phyloP scores from a whole-genome alignment of 768 basidiomycete species.

The Trichaptum fuscoviolaceum region DNA sequence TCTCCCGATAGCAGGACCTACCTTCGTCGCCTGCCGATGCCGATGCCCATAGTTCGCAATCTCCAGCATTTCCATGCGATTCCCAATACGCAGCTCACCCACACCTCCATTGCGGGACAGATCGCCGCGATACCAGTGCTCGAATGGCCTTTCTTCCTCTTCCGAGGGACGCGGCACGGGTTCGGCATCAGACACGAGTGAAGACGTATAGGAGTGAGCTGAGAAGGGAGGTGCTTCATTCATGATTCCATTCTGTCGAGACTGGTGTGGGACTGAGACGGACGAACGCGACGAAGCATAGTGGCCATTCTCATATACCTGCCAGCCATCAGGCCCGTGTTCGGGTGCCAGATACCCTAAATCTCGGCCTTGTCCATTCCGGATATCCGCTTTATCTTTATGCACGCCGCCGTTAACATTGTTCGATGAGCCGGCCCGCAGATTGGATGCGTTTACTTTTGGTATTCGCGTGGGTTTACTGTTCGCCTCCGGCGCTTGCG shows the following conservation, averaged over 20 bases:
- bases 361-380: constrained; percentile 28
- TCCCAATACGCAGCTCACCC: constrained; percentile 71
- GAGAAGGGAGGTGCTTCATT: constrained; percentile 63
- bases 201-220: constrained; percentile 35
- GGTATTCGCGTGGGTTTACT: constrained; percentile 46
- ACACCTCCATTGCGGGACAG: constrained; percentile 86
- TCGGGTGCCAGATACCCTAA: constrained; percentile 1
- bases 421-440: constrained; percentile 33
- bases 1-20: constrained; percentile 14
- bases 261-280: constrained; percentile 31
- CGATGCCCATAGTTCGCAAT: constrained; percentile 81
- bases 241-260: constrained; percentile 41
- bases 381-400: constrained; percentile 12
- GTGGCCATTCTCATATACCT: constrained; percentile 15
- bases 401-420: constrained; percentile 13
- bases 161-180: constrained; percentile 49
- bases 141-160: constrained; percentile 78
- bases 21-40: constrained; percentile 27
- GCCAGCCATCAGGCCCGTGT: neutral
- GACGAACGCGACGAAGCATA: constrained; percentile 27
- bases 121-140: constrained; percentile 89
- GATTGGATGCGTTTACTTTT: constrained; percentile 34
- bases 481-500: constrained; percentile 21
- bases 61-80: constrained; percentile 78
- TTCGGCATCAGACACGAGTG: constrained; percentile 33